Evolutionary conservation across 2,329 filamentous ascomycete species (phyloP), one percentile per base, ranked within the genome.

Genomic region (Ceratocystis huliohia): DNA sequence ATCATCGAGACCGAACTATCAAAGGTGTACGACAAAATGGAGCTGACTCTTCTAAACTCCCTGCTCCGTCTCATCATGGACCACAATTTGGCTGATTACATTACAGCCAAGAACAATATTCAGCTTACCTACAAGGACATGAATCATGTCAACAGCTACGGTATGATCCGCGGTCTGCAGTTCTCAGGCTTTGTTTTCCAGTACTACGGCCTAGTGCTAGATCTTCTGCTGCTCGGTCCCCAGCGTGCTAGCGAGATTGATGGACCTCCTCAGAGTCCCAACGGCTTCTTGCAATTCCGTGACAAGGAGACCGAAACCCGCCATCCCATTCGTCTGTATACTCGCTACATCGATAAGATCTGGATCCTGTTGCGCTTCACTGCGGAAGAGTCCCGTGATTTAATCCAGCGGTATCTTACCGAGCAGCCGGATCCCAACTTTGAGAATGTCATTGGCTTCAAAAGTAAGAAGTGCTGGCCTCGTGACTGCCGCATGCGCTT

Each of bases 21-120:
- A n/a, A 99, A 99, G 77, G 92, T 99, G 59, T 99, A 99, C 71
- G 94, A 99, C 78, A 99, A 99, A 83, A 96, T 99, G 69, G 94
- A 99, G 78, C 79, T 99, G 69, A 99, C 94, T 0, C 80, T 99
- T 67, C 84, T 99, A 71, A 99, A 99, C 78, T 89, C 93, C 67
- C 82, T 99, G 41, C 81, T 99, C 63, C 85, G 94, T 61, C 78
- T 99, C 70, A 96, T 99, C 75, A 99, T 99, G 95, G 95, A 99
- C 72, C 94, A 99, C 81, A 99, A 99, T 75, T 78, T 99, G 78
- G 94, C 94, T 4, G 95, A 99, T 75, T 99, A 99, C 77, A 99
- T 99, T 73, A 96, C 93, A 0, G 91, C 93, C 46, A 99, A 99
- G 84, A 99, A 99, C 81, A 99, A 99, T 73, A 94, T 99, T 13